Conservation (phyloP, 345 rosid species). For the Populus tremula region DNA sequence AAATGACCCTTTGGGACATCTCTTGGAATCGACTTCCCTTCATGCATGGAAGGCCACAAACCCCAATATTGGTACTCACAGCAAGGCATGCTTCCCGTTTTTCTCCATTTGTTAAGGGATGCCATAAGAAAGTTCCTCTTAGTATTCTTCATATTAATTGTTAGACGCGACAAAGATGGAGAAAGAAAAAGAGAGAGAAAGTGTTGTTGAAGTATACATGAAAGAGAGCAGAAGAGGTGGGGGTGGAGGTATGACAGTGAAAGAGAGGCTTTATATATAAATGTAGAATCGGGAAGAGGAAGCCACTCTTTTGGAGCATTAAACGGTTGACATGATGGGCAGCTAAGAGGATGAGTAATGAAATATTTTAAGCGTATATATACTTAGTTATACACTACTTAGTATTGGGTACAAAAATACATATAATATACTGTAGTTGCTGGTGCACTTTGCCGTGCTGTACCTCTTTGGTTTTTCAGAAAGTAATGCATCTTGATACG, state of each 20-base stretch:
- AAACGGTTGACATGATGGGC: constrained; percentile 42
- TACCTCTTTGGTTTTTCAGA: constrained; percentile 19
- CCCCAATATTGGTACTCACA: constrained; percentile 42
- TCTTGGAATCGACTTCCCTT: constrained; percentile 51
- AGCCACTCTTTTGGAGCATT: constrained; percentile 25
- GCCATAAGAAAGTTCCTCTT: constrained; percentile 43
- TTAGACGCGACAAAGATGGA: not conserved
- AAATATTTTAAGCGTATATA: not conserved
- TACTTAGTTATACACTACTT: not conserved
- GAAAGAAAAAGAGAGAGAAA: constrained; percentile 10
- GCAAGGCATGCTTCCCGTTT: constrained; percentile 47
- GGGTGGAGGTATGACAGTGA: constrained; percentile 27
- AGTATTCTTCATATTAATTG: constrained; percentile 25
- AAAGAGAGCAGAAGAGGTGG: constrained; percentile 14
- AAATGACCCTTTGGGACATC: constrained; percentile 89
- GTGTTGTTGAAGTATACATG: not conserved
- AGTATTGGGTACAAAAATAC: too few relatives aligned
- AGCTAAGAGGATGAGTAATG: constrained; percentile 25
- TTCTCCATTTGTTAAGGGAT: constrained; percentile 54
- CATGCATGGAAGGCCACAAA: constrained; percentile 39
- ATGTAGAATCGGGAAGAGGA: constrained; percentile 18
- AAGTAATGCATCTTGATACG: constrained; percentile 36
- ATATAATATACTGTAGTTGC: not conserved
- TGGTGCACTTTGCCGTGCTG: constrained; percentile 31
- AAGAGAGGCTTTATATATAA: constrained; percentile 42